Evolutionary conservation across 495 filamentous ascomycete species (phyloP).

Genomic region (Aspergillus conjunctus): DNA sequence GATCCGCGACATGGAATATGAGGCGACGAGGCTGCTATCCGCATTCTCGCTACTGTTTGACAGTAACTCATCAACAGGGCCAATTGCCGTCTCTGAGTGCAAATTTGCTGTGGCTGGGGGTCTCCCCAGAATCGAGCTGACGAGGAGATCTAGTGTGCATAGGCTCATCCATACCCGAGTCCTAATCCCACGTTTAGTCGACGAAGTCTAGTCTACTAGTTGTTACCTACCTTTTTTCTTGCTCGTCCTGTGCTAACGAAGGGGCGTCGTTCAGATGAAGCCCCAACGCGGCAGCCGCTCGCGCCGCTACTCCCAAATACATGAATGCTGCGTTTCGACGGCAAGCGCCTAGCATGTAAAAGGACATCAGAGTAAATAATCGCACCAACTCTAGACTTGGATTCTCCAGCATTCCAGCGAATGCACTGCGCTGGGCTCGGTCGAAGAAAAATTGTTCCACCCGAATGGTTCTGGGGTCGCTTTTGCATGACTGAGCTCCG

Average conservation of each 20-base stretch:
- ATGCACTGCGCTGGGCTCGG: slow-evolving; percentile 41
- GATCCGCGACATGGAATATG: slow-evolving; percentile 38
- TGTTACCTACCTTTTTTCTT: slow-evolving; percentile 28
- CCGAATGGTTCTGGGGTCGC: slow-evolving; percentile 24
- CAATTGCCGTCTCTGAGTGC: slow-evolving; percentile 24
- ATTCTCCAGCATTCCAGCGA: slow-evolving; percentile 44
- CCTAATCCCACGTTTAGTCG: slow-evolving; percentile 16
- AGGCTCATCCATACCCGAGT: slow-evolving; percentile 48
- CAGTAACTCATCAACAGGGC: slow-evolving; percentile 5
- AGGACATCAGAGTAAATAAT: slow-evolving; percentile 46
- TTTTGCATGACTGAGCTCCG: slow-evolving; percentile 42
- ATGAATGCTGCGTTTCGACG: slow-evolving; percentile 53
- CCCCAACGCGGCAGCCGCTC: slow-evolving; percentile 46
- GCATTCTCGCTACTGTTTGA: slow-evolving; percentile 11
- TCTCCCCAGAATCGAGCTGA: slow-evolving; percentile 47
- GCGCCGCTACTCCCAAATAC: slow-evolving; percentile 49
- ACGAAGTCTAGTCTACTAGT: neutral
- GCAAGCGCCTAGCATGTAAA: slow-evolving; percentile 52
- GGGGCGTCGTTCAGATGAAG: slow-evolving; percentile 32
- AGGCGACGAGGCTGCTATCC: slow-evolving; percentile 32
- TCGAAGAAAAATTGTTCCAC: slow-evolving; percentile 40
- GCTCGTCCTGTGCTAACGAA: slow-evolving; percentile 1
- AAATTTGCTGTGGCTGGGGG: slow-evolving; percentile 39
- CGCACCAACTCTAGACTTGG: slow-evolving; percentile 45
- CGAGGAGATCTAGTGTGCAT: slow-evolving; percentile 45